phyloP scores from a whole-genome alignment of 208 protist species.

The Leishmania mexicana region DNA sequence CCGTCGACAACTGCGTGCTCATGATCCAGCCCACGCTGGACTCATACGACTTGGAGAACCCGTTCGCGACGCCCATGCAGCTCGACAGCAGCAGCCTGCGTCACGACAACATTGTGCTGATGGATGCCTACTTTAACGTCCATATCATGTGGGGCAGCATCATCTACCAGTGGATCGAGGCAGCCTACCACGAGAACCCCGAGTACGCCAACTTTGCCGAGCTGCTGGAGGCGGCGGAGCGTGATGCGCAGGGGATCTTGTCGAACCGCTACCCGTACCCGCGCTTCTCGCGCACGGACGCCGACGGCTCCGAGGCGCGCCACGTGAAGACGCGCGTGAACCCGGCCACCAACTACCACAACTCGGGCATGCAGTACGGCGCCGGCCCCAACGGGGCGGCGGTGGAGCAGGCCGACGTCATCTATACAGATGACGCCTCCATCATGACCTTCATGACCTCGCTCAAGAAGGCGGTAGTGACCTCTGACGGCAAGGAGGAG shows the following conservation, averaged over 20 bases:
- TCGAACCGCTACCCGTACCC: constrained; percentile 76
- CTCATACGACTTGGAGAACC: constrained; percentile 92
- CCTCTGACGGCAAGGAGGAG: constrained; percentile 11
- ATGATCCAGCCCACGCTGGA: constrained; percentile 99
- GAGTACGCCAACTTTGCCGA: constrained; percentile 80
- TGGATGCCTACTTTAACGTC: constrained; percentile 99
- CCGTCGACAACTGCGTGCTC: constrained; percentile 92
- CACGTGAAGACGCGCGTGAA: constrained; percentile 91
- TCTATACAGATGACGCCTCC: constrained; percentile 86
- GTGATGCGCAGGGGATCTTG: constrained; percentile 62
- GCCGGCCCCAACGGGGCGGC: constrained; percentile 23
- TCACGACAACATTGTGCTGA: constrained; percentile 96
- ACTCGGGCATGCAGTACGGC: constrained; percentile 21
- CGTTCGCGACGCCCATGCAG: constrained; percentile 86
- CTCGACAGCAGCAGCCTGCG: constrained; percentile 91
- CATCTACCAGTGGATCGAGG: constrained; percentile 96
- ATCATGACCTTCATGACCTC: constrained; percentile 83
- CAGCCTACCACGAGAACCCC: constrained; percentile 91
- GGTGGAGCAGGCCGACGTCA: constrained; percentile 49
- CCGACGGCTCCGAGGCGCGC: constrained; percentile 80
- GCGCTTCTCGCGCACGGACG: constrained; percentile 87
- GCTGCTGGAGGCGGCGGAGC: constrained; percentile 71
- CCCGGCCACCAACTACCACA: constrained; percentile 72
- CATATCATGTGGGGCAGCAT: constrained; percentile 97
- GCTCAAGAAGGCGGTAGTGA: constrained; percentile 74